These are phyloP conservation scores for Talaromyces sp. DNA, from an alignment of 2,329 filamentous ascomycete genomes.

Conservation along the genomic window DNA sequence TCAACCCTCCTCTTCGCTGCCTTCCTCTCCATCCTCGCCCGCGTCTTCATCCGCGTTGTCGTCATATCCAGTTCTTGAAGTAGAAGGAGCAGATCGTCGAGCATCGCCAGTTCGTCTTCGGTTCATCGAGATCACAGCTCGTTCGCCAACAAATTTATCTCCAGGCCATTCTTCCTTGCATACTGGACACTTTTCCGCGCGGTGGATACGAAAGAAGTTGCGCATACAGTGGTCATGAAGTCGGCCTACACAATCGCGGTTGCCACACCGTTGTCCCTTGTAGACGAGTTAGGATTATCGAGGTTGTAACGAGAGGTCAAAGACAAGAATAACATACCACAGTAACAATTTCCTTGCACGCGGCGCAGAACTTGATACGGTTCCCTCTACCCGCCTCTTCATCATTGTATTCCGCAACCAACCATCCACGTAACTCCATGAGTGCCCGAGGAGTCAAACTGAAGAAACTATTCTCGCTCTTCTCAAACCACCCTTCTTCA, in stretches of 20 bases:
- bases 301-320: background rate
- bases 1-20: background rate
- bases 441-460: slow-evolving; percentile 74
- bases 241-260: slow-evolving; percentile 67
- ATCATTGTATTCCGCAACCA: slow-evolving; percentile 90
- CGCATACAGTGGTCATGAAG: slow-evolving; percentile 77
- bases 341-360: slow-evolving; percentile 88
- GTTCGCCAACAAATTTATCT: slow-evolving; percentile 57
- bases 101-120: slow-evolving; percentile 9
- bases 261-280: slow-evolving; percentile 72
- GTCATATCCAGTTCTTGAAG: background rate
- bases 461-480: slow-evolving; percentile 72
- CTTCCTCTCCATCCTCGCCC: slow-evolving; percentile 2
- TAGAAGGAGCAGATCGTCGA: background rate
- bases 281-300: slow-evolving; percentile 6
- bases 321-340: slow-evolving; percentile 50
- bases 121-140: slow-evolving; percentile 39
- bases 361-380: slow-evolving; percentile 82
- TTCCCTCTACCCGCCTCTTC: slow-evolving; percentile 62
- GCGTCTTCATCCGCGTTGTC: slow-evolving; percentile 3
- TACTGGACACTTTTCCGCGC: slow-evolving; percentile 64
- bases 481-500: slow-evolving; percentile 81
- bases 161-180: slow-evolving; percentile 58
- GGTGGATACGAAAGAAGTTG: slow-evolving; percentile 70
- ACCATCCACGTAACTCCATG: slow-evolving; percentile 81